These are phyloP conservation scores for Apiospora arundinis DNA, from an alignment of 2,329 filamentous ascomycete genomes.

Conservation along the genomic window DNA sequence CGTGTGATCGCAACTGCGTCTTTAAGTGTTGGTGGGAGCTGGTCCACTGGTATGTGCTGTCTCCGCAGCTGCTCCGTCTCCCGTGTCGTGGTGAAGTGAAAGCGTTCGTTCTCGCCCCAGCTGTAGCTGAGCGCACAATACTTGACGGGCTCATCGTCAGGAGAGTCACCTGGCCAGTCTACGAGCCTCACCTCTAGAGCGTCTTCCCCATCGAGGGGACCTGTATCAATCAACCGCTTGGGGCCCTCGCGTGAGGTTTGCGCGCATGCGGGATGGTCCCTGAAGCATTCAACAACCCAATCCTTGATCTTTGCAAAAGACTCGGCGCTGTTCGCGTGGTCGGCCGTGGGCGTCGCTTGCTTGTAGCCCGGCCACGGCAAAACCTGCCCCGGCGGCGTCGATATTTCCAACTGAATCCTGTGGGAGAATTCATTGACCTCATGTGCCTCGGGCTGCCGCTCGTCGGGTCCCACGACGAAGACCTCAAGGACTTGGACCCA, in stretches of 20 bases:
- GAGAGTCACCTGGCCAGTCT: background rate
- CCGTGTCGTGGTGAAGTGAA: background rate
- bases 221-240: background rate
- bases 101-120: background rate
- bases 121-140: background rate
- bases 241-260: too few relatives aligned
- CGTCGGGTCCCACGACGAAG: too few relatives aligned
- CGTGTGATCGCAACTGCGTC: background rate
- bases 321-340: background rate
- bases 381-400: too few relatives aligned
- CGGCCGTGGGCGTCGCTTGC: too few relatives aligned
- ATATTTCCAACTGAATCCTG: too few relatives aligned
- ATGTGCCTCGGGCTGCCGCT: too few relatives aligned
- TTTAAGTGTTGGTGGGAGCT: background rate
- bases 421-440: too few relatives aligned
- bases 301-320: background rate
- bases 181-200: background rate
- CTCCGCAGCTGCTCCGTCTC: background rate
- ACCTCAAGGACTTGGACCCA: too few relatives aligned
- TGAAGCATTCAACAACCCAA: background rate
- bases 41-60: background rate
- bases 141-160: background rate
- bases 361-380: too few relatives aligned
- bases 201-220: background rate
- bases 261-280: too few relatives aligned